Base-by-base conservation (phyloP, 139 green algal species). In the Mychonastes homosphaera region DNA sequence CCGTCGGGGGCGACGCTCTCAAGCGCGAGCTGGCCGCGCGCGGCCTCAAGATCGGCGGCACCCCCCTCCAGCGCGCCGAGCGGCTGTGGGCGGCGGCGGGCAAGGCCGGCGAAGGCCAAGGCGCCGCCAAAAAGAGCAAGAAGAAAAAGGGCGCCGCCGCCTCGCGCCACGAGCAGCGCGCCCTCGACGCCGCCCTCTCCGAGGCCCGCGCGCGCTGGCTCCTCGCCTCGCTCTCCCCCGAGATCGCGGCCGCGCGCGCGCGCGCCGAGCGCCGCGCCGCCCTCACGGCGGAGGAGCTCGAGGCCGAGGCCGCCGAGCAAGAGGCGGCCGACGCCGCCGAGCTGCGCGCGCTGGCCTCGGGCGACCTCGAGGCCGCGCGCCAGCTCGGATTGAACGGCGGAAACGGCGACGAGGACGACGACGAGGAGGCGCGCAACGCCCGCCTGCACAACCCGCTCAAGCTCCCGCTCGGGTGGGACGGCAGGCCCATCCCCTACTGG, bases 401-500 rank as follows among this genome's bases (percentile, higher is more conserved):
- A n/a, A 63, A 70, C 16, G 65, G 57, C 16, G 78, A 92, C 13
- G 81, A 90, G 56, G 82, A 92, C 49, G 84, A 88, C 56, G 81
- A 88, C 24, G 74, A 76, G 13, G 77, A 28, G 26, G 36, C 36
- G 13, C 13, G 36, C 36, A 43, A 43, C 36, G 38, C 36, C 36
- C 13, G 36, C 36, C 74, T 98, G 10, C 98, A 99, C 83, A 99
- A 99, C 79, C 92, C 92, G n/a, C 78, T 97, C 28, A 98, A 99
- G 83, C 76, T 99, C 55, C 92, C 92, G 29, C 64, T 99, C 54
- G 92, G 92, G n/a, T 96, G 84, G 85, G 92, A 99, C 61, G 92
- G 92, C 58, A 99, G 98, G 79, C 92, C 92, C 64, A 98, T 99
- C 65, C 92, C 92, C 24, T 98, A 96, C 75, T 99, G 92, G 92